Percentiles rank a stretch among this genome's conserved stretches.
phyloP scores from a whole-genome alignment of 768 basidiomycete species.

The Sporobolomyces pararoseus region DNA sequence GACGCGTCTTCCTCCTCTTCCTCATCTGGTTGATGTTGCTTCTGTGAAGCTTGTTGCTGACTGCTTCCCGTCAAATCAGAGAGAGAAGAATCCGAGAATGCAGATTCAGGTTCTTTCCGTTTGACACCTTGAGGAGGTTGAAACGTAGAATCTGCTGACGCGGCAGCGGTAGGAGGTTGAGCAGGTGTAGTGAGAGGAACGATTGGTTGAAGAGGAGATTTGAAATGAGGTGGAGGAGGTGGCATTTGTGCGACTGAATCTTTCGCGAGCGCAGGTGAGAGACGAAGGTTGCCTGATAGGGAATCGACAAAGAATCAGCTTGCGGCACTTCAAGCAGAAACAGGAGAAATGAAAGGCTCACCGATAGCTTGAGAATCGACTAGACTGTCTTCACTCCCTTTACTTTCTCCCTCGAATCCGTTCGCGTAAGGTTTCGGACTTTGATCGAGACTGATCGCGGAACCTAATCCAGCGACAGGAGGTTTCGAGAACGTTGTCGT shows the following conservation, averaged over 20 bases:
- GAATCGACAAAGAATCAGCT: not conserved
- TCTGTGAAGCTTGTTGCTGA: not conserved
- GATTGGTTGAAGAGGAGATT: slow-evolving; percentile 1
- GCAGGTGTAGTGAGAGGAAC: not conserved
- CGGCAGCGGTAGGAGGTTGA: not conserved
- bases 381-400: slow-evolving; percentile 14
- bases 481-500: not conserved
- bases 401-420: not conserved
- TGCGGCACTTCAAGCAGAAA: not conserved
- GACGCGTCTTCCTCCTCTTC: not conserved
- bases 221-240: not conserved
- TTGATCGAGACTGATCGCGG: slow-evolving; percentile 11
- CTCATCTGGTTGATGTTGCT: not conserved
- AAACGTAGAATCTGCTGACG: not conserved
- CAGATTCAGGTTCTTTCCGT: slow-evolving; percentile 10
- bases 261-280: not conserved
- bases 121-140: not conserved
- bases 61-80: not conserved
- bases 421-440: not conserved
- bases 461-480: not conserved
- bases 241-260: not conserved
- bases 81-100: slow-evolving; percentile 13
- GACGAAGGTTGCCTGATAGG: slow-evolving; percentile 24
- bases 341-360: not conserved
- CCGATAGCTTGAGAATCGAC: slow-evolving; percentile 36